Percentiles rank a stretch among this genome's conserved stretches.
Evolutionary conservation across 305 asterid species (phyloP).

Genomic region (Fraxinus greggii): DNA sequence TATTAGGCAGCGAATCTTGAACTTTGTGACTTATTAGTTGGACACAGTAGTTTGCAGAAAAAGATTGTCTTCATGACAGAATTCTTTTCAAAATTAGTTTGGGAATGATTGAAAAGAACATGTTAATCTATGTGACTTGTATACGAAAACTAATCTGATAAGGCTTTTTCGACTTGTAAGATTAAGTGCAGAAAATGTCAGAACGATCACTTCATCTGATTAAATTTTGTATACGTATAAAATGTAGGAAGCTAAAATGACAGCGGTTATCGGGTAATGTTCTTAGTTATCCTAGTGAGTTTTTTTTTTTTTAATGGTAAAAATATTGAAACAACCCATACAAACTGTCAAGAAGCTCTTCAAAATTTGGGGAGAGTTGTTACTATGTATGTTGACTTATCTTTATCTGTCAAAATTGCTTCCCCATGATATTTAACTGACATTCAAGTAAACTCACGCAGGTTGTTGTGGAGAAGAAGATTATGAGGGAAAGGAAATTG

Average conservation of each 20-base stretch:
- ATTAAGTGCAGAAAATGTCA: background rate
- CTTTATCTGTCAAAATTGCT: background rate
- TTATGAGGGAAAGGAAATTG: constrained; percentile 72
- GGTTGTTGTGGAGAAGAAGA: constrained; percentile 98
- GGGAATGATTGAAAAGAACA: background rate
- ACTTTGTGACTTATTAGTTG: background rate
- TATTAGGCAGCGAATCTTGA: background rate
- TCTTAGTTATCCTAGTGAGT: background rate
- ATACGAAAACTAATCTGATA: background rate
- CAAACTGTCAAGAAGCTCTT: background rate
- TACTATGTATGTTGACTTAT: background rate
- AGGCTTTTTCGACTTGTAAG: background rate
- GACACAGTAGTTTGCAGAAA: background rate
- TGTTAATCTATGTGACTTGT: background rate
- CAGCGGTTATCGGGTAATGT: background rate
- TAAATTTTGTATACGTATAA: background rate
- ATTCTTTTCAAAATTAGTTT: background rate
- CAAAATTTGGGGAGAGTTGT: background rate
- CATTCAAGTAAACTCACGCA: constrained; percentile 31
- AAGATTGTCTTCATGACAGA: background rate
- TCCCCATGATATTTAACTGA: constrained; percentile 4
- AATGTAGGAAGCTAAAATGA: background rate
- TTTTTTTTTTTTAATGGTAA: background rate
- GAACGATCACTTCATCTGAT: background rate
- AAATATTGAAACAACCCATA: background rate